phyloP scores from a whole-genome alignment of 441 rosid species.

The Corymbia citriodora region DNA sequence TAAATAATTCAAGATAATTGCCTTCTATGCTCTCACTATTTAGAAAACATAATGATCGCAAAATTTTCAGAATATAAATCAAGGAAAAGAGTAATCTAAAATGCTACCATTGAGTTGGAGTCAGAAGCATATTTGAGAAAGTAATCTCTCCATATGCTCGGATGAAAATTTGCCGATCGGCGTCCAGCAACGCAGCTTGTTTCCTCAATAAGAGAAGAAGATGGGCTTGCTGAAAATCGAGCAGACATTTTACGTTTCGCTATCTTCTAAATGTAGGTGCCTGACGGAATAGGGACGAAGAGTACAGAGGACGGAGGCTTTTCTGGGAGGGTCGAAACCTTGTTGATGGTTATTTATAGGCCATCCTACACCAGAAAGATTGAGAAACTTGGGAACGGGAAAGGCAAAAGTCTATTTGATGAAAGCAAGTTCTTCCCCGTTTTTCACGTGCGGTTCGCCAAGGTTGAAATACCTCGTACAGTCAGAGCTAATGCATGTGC shows the following conservation, averaged over 20 bases:
- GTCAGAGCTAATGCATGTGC: background rate
- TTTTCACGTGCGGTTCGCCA: accelerated
- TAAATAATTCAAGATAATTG: background rate
- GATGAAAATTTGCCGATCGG: background rate
- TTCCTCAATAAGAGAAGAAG: background rate
- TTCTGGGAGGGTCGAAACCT: background rate
- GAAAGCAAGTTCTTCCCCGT: background rate
- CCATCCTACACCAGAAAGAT: background rate
- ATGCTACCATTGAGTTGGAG: background rate
- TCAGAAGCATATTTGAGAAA: background rate
- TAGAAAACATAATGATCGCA: background rate
- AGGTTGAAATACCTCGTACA: accelerated
- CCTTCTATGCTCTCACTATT: accelerated
- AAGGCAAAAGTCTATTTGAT: accelerated
- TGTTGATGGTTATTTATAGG: background rate
- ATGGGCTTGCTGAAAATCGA: background rate
- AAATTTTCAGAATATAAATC: no score
- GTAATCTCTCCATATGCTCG: background rate
- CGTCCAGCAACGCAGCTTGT: background rate
- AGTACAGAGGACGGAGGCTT: background rate
- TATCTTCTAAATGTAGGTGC: background rate
- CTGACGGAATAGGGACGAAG: background rate
- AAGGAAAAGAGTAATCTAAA: no score
- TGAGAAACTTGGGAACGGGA: background rate
- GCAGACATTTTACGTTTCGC: background rate